Evolutionary conservation across 805 yeast species (phyloP), one percentile per base, ranked within the genome.

Genomic region (Cyberlindnera americana): DNA sequence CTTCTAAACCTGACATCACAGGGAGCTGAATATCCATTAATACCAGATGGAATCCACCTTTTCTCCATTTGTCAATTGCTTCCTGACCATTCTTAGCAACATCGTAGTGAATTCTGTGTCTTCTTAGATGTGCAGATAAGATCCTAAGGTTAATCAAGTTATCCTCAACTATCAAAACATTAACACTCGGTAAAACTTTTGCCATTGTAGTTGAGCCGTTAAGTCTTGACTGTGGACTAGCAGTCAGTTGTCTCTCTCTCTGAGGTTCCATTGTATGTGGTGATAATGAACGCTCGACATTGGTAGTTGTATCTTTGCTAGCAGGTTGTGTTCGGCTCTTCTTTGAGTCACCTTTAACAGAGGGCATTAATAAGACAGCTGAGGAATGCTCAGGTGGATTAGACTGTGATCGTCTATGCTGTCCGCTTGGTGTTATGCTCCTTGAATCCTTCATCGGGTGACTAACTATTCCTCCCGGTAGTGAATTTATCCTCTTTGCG

Each of bases 11-110:
- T 1, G 96, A 86, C 71, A 91, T 80, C 2, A 89, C 95, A 0
- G 99, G 99, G 40, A 93, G 69, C 64, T 93, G 98, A 54, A 93
- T 85, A 68, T 93, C 99, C 99, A 93, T 93, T 31, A 93, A 73
- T 28, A 95, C 95, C 47, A 93, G 68, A 59, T 93, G 98, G 56
- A 85, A 88, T 0, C 97, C 97, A 11, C 99, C 99, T 44, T 76
- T 78, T 49, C 87, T 73, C 98, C 98, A 93, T 62, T 81, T 85
- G 47, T 89, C 95, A 3, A 93, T 76, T 1, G 99, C 99, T 56
- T 93, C 98, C 52, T 81, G 78, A 21, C 99, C 99, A 52, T 89
- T 91, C 43, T 85, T 83, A 5, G 98, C 98, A 32, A 89, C 81
- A 45, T 81, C 82, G 49, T 81, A 88, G 30, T 82, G 83, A 22